Base-by-base conservation (phyloP, 345 rosid genomes). In the Aethionema arabicum region DNA sequence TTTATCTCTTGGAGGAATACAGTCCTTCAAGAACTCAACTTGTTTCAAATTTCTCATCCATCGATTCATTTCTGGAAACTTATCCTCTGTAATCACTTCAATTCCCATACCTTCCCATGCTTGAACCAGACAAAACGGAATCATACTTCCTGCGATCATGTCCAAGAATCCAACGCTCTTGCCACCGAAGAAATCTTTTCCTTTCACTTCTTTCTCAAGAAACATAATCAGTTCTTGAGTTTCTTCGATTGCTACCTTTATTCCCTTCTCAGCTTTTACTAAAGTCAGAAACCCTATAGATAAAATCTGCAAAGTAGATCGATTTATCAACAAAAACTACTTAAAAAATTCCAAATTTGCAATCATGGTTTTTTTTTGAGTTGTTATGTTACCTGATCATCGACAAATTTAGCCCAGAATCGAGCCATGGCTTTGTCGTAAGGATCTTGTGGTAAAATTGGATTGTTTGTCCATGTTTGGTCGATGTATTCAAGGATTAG, bases 401-500 rank as follows among this genome's bases (percentile, higher is more conserved):
- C 83, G 0, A 68, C 52, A 62, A 69, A 50, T n/a, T 66, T 67
- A 4, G 75, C 75, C 82, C 75, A 80, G 38, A 80, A 80, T 4
- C 68, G 59, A 75, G 78, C 79, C 47, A 31, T 32, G 59, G 82
- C 77, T 65, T 68, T 67, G 11, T 68, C 73, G 32, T 70, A 59
- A 30, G 80, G 78, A 59, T 78, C 75, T 11, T 13, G 47, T 16
- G 82, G 80, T 52, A 78, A 56, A 47, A 78, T 39, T 5, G 80
- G 82, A 53, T 67, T 52, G 6, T 32, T n/a, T 3, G 44, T 67
- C 80, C 84, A 77, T 7, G 78, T 77, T 29, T 77, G 66, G 4
- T 80, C 80, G 51, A 80, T 75, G 65, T 78, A 78, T 4, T 78
- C 75, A 2, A 78, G 67, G 8, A 75, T 78, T 2, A 72, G 14